Conservation (phyloP, 306 rosid species). For the Vigna reflexopilosa region DNA sequence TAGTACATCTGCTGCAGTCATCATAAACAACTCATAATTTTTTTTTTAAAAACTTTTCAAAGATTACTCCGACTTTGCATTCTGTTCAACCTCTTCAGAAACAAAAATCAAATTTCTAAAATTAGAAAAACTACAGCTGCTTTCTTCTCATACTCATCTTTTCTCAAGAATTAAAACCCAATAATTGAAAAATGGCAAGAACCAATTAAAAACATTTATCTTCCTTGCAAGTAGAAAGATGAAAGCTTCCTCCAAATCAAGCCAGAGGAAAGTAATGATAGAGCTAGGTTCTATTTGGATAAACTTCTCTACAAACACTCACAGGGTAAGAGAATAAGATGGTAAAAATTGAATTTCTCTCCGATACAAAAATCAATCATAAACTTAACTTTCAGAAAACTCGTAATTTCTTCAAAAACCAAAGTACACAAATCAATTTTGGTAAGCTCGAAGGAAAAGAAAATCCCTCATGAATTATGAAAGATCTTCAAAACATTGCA, state of each 20-base stretch:
- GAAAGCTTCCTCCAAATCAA: background rate
- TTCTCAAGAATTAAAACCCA: background rate
- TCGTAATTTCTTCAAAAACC: background rate
- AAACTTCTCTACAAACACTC: background rate
- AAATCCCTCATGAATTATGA: background rate
- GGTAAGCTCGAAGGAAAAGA: background rate
- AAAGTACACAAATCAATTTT: background rate
- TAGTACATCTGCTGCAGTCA: conserved; percentile 1
- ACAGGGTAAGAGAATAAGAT: background rate
- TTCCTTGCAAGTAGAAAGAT: background rate
- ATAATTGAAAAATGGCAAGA: background rate
- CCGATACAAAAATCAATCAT: background rate
- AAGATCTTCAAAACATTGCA: background rate
- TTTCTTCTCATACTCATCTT: background rate
- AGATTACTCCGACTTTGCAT: background rate
- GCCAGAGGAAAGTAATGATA: background rate
- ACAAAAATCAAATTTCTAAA: background rate
- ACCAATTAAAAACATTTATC: background rate
- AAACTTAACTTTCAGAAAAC: background rate
- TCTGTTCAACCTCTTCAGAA: background rate
- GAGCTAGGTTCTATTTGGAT: background rate
- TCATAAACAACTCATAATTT: conserved; percentile 18
- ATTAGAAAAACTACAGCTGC: background rate
- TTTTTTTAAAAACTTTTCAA: background rate
- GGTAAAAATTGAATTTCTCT: background rate